phyloP scores from a whole-genome alignment of 176 grass and related monocot species.

The Dendrocalamus sinicus region DNA sequence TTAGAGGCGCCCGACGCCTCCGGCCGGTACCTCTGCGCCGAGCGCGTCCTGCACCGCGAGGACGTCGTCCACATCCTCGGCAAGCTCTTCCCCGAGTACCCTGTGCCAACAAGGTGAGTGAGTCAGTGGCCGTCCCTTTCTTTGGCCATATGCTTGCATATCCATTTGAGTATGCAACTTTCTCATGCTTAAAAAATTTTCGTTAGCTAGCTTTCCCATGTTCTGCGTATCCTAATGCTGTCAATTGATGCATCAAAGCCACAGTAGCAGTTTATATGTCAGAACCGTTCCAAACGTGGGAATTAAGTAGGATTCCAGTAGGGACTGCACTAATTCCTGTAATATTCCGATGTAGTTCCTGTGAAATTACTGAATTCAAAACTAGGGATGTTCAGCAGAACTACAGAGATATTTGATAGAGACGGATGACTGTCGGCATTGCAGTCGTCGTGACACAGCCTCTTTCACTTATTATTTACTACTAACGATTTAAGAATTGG shows the following conservation, averaged over 20 bases:
- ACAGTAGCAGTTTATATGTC: not conserved
- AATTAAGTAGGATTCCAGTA: too few species aligned
- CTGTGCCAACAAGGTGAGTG: slow-evolving; percentile 33
- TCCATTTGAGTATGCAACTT: not conserved
- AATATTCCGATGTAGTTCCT: not conserved
- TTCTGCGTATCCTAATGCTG: not conserved
- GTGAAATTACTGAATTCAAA: not conserved
- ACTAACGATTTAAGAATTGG: not conserved
- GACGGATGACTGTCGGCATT: too few species aligned
- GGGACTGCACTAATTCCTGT: not conserved
- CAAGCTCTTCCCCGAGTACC: slow-evolving; percentile 92
- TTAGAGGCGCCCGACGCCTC: slow-evolving; percentile 63
- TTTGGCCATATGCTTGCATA: not conserved
- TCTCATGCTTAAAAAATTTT: not conserved
- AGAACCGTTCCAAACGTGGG: not conserved
- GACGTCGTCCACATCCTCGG: slow-evolving; percentile 78
- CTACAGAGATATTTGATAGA: not conserved
- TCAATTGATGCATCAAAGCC: not conserved
- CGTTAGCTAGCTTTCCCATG: not conserved
- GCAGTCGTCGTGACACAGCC: too few species aligned
- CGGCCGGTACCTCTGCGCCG: slow-evolving; percentile 75
- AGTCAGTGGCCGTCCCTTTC: not conserved
- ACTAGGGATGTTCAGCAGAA: not conserved
- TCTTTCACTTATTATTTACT: not conserved
- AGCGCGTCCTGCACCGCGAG: slow-evolving; percentile 84